Percentiles rank a stretch among this genome's conserved stretches.
These are phyloP conservation scores for Esteya vermicola DNA, from an alignment of 2,329 filamentous ascomycete genomes.

Conservation along the genomic window DNA sequence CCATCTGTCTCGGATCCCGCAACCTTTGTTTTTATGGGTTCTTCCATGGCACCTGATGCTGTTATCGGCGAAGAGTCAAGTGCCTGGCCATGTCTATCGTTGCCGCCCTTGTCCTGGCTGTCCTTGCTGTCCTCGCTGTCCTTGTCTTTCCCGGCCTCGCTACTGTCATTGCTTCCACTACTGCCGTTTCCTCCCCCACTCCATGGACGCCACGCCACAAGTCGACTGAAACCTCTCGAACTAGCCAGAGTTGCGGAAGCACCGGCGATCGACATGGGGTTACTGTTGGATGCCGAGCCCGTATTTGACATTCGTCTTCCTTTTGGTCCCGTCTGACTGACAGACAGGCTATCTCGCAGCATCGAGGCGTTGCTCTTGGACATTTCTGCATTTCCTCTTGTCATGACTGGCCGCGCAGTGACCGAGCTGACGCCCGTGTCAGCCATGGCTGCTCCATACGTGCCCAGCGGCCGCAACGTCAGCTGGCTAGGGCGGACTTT, in stretches of 20 bases:
- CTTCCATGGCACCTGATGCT: too few relatives aligned
- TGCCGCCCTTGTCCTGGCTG: too few relatives aligned
- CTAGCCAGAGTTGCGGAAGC: not conserved
- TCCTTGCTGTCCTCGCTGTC: not conserved
- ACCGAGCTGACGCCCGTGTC: slow-evolving; percentile 45
- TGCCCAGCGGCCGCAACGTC: slow-evolving; percentile 38
- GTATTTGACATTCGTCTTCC: too few relatives aligned
- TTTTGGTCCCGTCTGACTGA: too few relatives aligned
- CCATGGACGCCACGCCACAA: slow-evolving; percentile 28
- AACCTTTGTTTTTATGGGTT: too few relatives aligned
- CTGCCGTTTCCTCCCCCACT: slow-evolving; percentile 10
- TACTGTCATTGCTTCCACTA: not conserved
- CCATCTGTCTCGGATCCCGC: not conserved
- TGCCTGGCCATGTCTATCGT: too few relatives aligned
- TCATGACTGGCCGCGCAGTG: slow-evolving; percentile 44
- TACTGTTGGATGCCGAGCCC: too few relatives aligned
- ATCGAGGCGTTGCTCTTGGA: slow-evolving; percentile 39
- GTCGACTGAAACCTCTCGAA: slow-evolving; percentile 10
- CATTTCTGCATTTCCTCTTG: slow-evolving; percentile 20
- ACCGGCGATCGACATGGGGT: too few relatives aligned
- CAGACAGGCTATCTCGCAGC: slow-evolving; percentile 39
- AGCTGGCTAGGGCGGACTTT: slow-evolving; percentile 64
- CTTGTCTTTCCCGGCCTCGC: not conserved
- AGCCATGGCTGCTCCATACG: slow-evolving; percentile 24
- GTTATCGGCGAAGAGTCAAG: too few relatives aligned